phyloP scores from a whole-genome alignment of 805 yeast genomes.

The Hanseniaspora lindneri region DNA sequence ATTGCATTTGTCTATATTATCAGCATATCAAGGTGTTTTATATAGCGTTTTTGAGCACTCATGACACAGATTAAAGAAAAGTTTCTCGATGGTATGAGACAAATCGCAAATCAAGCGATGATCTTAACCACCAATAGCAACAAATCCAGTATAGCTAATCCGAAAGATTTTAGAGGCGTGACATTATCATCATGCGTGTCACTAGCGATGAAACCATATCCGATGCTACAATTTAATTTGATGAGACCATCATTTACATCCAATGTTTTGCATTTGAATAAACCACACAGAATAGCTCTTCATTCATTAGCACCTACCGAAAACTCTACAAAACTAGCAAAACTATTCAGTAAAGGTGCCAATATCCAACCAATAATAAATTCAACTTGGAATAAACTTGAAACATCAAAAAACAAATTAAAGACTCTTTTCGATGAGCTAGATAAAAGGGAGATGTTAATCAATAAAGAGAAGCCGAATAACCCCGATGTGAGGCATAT shows the following conservation, averaged over 20 bases:
- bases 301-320: slow-evolving; percentile 59
- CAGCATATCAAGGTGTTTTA: too few relatives aligned
- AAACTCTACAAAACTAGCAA: slow-evolving; percentile 46
- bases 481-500: slow-evolving; percentile 14
- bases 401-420: slow-evolving; percentile 19
- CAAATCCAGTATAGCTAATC: slow-evolving; percentile 16
- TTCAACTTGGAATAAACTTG: slow-evolving; percentile 25
- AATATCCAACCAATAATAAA: slow-evolving; percentile 26
- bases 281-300: slow-evolving; percentile 35
- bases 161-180: slow-evolving; percentile 42
- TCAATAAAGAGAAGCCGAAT: background rate
- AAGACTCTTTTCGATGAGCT: slow-evolving; percentile 12
- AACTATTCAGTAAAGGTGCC: slow-evolving; percentile 49
- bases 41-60: background rate
- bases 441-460: slow-evolving; percentile 16
- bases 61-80: slow-evolving; percentile 19
- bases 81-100: slow-evolving; percentile 35
- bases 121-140: slow-evolving; percentile 43
- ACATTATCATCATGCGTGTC: slow-evolving; percentile 82
- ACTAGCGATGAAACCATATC: slow-evolving; percentile 61
- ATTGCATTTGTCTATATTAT: too few relatives aligned
- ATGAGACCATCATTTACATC: slow-evolving; percentile 81
- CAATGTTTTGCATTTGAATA: slow-evolving; percentile 45
- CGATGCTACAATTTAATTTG: slow-evolving; percentile 72
- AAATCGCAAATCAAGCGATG: slow-evolving; percentile 44